Base-by-base conservation (phyloP, 2,329 filamentous ascomycete species). In the Dothidotthia symphoricarpi region DNA sequence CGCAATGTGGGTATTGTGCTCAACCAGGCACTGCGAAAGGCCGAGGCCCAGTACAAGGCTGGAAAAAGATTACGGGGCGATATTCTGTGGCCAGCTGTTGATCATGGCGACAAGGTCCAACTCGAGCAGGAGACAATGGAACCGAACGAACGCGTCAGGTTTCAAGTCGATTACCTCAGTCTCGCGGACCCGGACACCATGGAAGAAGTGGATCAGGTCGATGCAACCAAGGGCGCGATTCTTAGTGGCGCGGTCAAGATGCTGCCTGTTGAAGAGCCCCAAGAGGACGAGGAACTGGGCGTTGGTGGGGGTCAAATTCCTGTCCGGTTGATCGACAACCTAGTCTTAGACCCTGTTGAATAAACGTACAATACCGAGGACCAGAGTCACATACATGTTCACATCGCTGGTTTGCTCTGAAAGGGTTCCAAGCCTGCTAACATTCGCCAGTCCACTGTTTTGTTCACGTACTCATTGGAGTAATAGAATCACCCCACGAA, bases 301-400 rank as follows among this genome's bases (percentile, higher is more conserved):
- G 67, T 90, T 16, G 89, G 89, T 3, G 81, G 79, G 38, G 83
- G 81, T 3, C 83, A 84, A 1, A 86, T 87, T 12, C 65, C 82
- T 1, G 93, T 98, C 31, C 77, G 93, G 45, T 71, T 98, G 67
- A 96, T 98, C 64, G 93, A 98, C 62, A 98, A 98, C 59, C 83
- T 97, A 49, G 83, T 95, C n/a, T 41, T 74, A 28, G 49, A 61
- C 27, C 59, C 63, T 24, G 42, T 55, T 29, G 41, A 41, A 45
- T 51, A 22, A 43, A 24, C 5, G 19, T 9, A 22, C 19, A 9
- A 6, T 9, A 22, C 19, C 9, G 9, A 5, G 19, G 5, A 9
- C 5, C 9, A 22, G 9, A 22, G 5, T 9, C 5, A 22, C 9
- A 22, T 9, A 22, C 9, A 22, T 22, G 5, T 6, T 22, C 19